phyloP scores from a whole-genome alignment of 2,329 filamentous ascomycete species.

The Talaromyces sp. region DNA sequence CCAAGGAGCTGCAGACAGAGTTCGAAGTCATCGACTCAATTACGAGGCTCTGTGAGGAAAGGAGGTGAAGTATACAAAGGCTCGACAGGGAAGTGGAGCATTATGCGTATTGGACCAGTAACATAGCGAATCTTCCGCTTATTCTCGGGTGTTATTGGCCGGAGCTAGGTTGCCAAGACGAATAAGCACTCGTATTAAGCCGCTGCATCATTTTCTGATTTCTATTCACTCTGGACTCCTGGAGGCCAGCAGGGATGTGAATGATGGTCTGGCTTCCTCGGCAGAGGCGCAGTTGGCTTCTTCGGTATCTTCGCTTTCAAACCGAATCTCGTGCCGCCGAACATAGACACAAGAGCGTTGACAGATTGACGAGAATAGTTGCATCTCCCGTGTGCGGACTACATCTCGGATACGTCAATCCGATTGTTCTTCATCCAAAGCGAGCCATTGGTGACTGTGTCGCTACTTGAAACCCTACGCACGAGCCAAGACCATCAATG shows the following conservation, averaged over 20 bases:
- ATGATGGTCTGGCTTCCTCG: background rate
- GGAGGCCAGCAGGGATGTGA: background rate
- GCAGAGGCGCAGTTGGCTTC: background rate
- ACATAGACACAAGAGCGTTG: too few species aligned
- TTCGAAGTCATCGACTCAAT: background rate
- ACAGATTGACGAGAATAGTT: too few species aligned
- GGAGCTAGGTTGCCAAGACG: background rate
- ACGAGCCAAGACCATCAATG: background rate
- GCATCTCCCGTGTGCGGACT: background rate
- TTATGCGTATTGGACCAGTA: background rate
- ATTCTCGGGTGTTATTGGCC: background rate
- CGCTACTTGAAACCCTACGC: background rate
- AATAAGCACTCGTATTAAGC: constrained; percentile 3
- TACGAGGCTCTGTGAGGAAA: background rate
- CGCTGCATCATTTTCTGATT: background rate
- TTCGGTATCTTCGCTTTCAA: background rate
- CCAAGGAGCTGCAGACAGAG: background rate
- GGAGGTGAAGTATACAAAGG: background rate
- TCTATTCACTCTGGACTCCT: background rate
- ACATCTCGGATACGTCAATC: background rate
- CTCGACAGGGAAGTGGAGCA: background rate
- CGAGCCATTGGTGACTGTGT: background rate
- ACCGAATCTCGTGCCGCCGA: background rate
- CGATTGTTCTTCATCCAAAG: background rate
- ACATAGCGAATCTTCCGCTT: background rate